Conservation (phyloP, 306 rosid genomes). For the Alnus rubra region DNA sequence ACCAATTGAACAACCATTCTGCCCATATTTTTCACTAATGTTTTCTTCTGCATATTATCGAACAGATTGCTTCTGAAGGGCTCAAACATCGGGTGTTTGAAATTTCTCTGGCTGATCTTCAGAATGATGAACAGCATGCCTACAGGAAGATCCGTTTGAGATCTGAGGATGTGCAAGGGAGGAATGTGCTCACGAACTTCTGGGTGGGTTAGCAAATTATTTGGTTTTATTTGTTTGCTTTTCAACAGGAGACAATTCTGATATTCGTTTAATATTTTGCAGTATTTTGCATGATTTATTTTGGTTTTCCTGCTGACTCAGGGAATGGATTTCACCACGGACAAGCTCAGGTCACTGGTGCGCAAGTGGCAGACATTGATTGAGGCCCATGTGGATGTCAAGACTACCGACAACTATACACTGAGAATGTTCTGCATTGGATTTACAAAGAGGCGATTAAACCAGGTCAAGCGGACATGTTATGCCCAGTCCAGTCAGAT, state of each 20-base stretch:
- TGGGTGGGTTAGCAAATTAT: constrained; percentile 28
- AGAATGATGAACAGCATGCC: constrained; percentile 43
- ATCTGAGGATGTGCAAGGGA: constrained; percentile 50
- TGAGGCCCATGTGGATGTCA: constrained; percentile 91
- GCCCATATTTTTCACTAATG: not conserved
- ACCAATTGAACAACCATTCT: not conserved
- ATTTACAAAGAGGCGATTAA: constrained; percentile 71
- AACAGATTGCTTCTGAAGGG: constrained; percentile 52
- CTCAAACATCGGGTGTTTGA: constrained; percentile 47
- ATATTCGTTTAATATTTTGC: not conserved
- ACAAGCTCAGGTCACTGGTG: constrained; percentile 86
- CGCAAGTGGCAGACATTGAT: constrained; percentile 87
- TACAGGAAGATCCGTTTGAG: constrained; percentile 47
- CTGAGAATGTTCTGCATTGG: constrained; percentile 94
- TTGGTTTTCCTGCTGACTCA: not conserved
- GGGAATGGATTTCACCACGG: constrained; percentile 92
- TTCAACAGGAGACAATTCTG: not conserved
- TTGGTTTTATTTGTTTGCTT: not conserved
- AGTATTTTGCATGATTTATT: not conserved
- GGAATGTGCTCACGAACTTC: constrained; percentile 44
- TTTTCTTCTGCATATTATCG: not conserved
- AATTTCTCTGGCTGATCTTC: constrained; percentile 47
- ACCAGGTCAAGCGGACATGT: constrained; percentile 91
- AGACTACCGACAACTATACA: constrained; percentile 78
- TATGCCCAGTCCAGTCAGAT: constrained; percentile 91